Percentiles rank a stretch among this genome's conserved stretches.
Evolutionary conservation across 768 basidiomycete genomes (phyloP).

Genomic region (Pholiota conissans): DNA sequence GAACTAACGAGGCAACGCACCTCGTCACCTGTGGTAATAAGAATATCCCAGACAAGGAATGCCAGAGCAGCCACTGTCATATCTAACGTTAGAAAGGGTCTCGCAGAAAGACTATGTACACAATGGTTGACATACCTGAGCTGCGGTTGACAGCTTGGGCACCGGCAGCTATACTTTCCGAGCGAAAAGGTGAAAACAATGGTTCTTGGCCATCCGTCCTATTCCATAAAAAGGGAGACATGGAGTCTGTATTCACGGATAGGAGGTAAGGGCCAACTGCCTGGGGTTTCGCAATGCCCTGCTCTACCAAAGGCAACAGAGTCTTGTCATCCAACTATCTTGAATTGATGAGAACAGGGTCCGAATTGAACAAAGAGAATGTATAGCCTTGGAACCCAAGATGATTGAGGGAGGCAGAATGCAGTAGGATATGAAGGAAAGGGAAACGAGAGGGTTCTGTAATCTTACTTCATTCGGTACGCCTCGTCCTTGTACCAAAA

Average conservation of each 20-base stretch:
- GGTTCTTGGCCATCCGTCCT: slow-evolving; percentile 9
- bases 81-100: slow-evolving; percentile 2
- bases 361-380: background rate
- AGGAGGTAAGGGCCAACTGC: slow-evolving; percentile 4
- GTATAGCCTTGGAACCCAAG: background rate
- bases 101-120: background rate
- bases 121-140: slow-evolving; percentile 24
- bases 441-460: background rate
- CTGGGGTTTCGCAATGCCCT: background rate
- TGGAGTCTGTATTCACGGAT: slow-evolving; percentile 11
- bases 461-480: background rate
- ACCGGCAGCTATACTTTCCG: slow-evolving; percentile 21
- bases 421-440: background rate
- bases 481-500: background rate
- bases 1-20: slow-evolving; percentile 21
- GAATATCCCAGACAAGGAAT: slow-evolving; percentile 42
- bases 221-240: slow-evolving; percentile 19
- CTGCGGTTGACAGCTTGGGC: slow-evolving; percentile 33
- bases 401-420: background rate
- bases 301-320: background rate
- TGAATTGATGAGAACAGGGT: background rate
- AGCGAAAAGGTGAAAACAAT: slow-evolving; percentile 25
- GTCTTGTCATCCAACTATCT: background rate
- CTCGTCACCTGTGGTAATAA: slow-evolving; percentile 40
- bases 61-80: slow-evolving; percentile 33